Conservation (phyloP, 441 rosid genomes). For the Manihot esculenta region DNA sequence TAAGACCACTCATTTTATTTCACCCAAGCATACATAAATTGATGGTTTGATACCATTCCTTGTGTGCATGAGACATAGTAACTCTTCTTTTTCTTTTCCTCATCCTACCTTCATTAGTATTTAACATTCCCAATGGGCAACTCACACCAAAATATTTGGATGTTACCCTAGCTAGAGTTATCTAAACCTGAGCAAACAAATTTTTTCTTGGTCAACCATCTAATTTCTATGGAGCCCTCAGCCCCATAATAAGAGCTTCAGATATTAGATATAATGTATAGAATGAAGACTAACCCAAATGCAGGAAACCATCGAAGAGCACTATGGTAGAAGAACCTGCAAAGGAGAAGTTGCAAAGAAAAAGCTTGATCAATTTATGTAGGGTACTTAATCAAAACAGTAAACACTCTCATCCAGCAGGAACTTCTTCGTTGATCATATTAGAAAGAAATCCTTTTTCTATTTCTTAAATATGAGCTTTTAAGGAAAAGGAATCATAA, state of each 20-base stretch:
- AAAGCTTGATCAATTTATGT: neutral
- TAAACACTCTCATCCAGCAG: neutral
- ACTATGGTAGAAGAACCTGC: constrained; percentile 94
- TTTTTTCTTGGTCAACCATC: neutral
- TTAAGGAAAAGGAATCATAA: too few species aligned
- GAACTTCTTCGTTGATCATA: neutral
- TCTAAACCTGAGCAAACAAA: neutral
- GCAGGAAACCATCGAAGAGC: constrained; percentile 85
- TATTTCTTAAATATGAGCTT: neutral
- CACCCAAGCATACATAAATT: neutral
- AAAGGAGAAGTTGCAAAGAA: constrained; percentile 19
- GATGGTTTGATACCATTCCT: constrained; percentile 3
- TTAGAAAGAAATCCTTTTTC: neutral
- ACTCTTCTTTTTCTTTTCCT: neutral
- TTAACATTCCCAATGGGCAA: neutral
- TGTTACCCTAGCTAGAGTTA: neutral
- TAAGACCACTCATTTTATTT: neutral
- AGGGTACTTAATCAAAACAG: constrained; percentile 2
- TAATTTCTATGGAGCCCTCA: neutral
- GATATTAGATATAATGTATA: constrained; percentile 5
- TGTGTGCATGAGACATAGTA: neutral
- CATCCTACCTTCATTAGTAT: neutral
- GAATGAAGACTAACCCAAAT: constrained; percentile 58
- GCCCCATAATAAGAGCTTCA: neutral
- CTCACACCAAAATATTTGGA: neutral